These are phyloP conservation scores for Zymoseptoria tritici DNA, from an alignment of 2,329 filamentous ascomycete species.

Conservation along the genomic window DNA sequence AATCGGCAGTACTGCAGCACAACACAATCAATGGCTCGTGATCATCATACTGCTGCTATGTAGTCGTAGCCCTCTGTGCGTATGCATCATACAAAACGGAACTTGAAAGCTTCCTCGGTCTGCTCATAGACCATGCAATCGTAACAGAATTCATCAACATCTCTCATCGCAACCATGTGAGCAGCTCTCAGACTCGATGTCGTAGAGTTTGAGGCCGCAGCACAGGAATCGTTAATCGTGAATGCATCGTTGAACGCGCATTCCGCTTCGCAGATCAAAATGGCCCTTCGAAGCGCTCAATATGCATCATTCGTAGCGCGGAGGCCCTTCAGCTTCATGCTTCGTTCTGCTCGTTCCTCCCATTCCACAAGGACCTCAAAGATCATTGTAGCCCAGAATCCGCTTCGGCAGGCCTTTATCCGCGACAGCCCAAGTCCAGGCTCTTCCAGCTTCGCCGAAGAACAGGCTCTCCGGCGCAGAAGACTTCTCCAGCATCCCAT, in stretches of 20 bases:
- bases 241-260: background rate
- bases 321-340: too few relatives aligned
- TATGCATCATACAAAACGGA: too few relatives aligned
- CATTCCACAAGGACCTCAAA: slow-evolving; percentile 25
- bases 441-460: slow-evolving; percentile 36
- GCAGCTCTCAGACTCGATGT: background rate
- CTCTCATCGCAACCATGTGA: background rate
- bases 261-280: background rate
- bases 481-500: slow-evolving; percentile 46
- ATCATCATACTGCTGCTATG: too few relatives aligned
- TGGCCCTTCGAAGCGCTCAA: too few relatives aligned
- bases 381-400: slow-evolving; percentile 45
- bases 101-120: too few relatives aligned
- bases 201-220: background rate
- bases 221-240: background rate
- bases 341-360: background rate
- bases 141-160: background rate
- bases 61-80: too few relatives aligned
- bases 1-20: too few relatives aligned
- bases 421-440: slow-evolving; percentile 39
- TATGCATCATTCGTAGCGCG: too few relatives aligned
- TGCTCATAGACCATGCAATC: background rate
- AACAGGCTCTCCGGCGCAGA: slow-evolving; percentile 45
- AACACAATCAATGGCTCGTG: too few relatives aligned
- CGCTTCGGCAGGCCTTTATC: slow-evolving; percentile 41